Percentiles rank a stretch among this genome's conserved stretches.
Evolutionary conservation across 1,284 basidiomycete genomes (phyloP).

Genomic region (Ustilago loliicola): DNA sequence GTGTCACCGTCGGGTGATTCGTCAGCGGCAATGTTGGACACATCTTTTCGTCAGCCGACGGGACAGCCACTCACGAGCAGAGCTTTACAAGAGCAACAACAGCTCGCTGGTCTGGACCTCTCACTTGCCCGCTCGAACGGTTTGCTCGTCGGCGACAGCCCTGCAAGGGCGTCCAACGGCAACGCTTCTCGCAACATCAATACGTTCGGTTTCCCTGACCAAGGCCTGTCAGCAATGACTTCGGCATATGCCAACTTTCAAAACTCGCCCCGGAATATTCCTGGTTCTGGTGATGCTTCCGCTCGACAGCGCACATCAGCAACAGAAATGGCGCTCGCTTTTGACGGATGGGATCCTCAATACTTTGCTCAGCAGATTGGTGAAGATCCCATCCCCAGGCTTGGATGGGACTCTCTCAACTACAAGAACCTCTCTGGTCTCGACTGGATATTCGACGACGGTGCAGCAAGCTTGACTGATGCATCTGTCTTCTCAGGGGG

Average conservation of each 20-base stretch:
- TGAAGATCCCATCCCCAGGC: not conserved
- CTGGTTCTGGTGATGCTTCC: not conserved
- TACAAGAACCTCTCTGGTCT: conserved; percentile 26
- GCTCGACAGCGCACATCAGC: not conserved
- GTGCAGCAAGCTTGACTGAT: conserved; percentile 17
- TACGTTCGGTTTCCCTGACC: not conserved
- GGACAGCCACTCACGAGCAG: conserved; percentile 5
- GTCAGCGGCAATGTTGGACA: not conserved
- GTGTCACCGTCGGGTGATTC: not conserved
- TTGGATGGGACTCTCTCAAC: conserved; percentile 14
- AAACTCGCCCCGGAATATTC: not conserved
- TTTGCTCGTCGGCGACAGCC: too few relatives aligned
- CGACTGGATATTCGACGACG: conserved; percentile 32
- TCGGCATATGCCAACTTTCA: not conserved
- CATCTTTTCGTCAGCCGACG: not conserved
- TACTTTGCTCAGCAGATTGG: conserved; percentile 10
- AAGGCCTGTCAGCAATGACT: not conserved
- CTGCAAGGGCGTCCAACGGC: too few relatives aligned
- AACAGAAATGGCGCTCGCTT: not conserved
- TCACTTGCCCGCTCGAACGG: not conserved
- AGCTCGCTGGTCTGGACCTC: conserved; percentile 8
- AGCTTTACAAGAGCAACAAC: conserved; percentile 16
- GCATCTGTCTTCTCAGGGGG: conserved; percentile 17
- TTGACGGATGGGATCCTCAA: conserved; percentile 12
- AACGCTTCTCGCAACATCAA: not conserved